Base-by-base conservation (phyloP, 108 stramenopile species). In the Epithemia pelagica region DNA sequence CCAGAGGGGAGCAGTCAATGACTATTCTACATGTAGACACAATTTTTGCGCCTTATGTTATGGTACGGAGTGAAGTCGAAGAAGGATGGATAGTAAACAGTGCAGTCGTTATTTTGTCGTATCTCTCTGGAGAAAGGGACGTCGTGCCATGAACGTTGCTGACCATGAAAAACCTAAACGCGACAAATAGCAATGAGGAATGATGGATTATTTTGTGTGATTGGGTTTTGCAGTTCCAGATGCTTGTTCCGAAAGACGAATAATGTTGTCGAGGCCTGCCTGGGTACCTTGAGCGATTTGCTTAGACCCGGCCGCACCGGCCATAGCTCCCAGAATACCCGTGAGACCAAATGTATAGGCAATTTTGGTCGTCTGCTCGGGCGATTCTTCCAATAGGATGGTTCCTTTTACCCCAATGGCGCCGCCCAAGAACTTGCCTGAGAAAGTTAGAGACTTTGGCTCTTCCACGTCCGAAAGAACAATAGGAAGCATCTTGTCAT, bases 251-350 rank as follows among this genome's bases (percentile, higher is more conserved):
- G 59, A 60, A 28, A 60, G 21, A 21, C 59, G 27, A 30, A 60
- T 10, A 21, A 60, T 30, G 1, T 60, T 60, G 59, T 30, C 59
- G 59, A 60, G 59, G 2, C 59, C 59, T 3, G 55, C 55, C n/a
- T n/a, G 37, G 37, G 37, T 46, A 46, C n/a, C n/a, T n/a, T n/a
- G n/a, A n/a, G n/a, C n/a, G 15, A 46, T 46, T 15, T 46, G 5
- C 10, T 5, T 46, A 46, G 37, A 5, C 15, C 37, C 37, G 37
- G 37, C 37, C 10, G 37, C 37, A 46, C 37, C 37, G 37, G 37
- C 37, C 5, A 46, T 15, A 10, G 37, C 37, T 10, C 37, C 37
- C 5, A 46, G 37, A 46, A 46, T 46, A 46, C 37, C 37, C 37
- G 37, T 46, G 10, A 46, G 15, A 10, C 37, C 37, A 46, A 46